Evolutionary conservation across 495 filamentous ascomycete species (phyloP).

Genomic region (Penicillium psychrofluorescens): DNA sequence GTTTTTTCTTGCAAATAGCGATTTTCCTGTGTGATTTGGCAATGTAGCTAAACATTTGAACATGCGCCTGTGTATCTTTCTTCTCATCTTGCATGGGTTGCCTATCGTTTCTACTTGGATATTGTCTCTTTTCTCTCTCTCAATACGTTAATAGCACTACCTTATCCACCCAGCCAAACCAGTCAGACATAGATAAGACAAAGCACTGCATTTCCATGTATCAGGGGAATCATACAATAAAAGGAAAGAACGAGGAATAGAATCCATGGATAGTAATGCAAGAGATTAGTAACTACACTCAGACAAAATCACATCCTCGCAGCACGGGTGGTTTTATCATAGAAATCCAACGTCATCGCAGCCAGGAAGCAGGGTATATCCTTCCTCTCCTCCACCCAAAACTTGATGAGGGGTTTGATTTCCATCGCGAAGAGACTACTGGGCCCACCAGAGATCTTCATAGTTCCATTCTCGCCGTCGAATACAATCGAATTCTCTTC

Average conservation of each 20-base stretch:
- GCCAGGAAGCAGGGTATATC: conserved; percentile 91
- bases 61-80: conserved; percentile 5
- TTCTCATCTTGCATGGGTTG: not conserved
- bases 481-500: conserved; percentile 82
- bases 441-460: conserved; percentile 92
- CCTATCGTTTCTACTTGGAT: not conserved
- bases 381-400: conserved; percentile 88
- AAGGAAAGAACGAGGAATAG: not conserved
- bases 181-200: conserved; percentile 6
- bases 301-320: conserved; percentile 26
- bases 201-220: conserved; percentile 15
- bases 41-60: conserved; percentile 19
- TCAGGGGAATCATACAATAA: conserved; percentile 21
- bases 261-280: not conserved
- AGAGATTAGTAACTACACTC: not conserved
- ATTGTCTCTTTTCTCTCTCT: not conserved
- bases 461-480: conserved; percentile 90
- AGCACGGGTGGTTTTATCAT: conserved; percentile 66
- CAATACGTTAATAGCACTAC: not conserved
- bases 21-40: conserved; percentile 7
- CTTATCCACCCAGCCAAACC: not conserved
- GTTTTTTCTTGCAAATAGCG: conserved; percentile 20
- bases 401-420: conserved; percentile 75
- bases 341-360: conserved; percentile 84
- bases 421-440: conserved; percentile 77